These are phyloP conservation scores for Diutina ranongensis DNA, from an alignment of 1,139 yeast species.

Conservation along the genomic window DNA sequence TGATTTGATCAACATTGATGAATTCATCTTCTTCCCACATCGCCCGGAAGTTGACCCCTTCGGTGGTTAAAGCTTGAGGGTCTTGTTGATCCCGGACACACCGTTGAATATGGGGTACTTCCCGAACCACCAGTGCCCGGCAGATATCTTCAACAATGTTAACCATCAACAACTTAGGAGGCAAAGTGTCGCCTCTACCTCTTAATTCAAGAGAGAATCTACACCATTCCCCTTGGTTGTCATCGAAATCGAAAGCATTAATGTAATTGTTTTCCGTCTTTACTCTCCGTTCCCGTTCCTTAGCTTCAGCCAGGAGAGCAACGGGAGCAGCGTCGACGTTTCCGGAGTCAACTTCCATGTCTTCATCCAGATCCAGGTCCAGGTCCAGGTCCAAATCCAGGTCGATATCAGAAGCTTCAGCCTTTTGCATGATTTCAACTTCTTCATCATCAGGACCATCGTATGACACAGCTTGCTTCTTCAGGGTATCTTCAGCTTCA, in stretches of 20 bases:
- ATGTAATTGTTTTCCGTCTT: slow-evolving; percentile 62
- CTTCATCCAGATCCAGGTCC: slow-evolving; percentile 7
- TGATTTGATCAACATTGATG: slow-evolving; percentile 75
- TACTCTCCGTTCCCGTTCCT: slow-evolving; percentile 78
- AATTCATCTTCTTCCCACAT: slow-evolving; percentile 98
- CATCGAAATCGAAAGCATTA: slow-evolving; percentile 81
- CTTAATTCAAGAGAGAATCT: slow-evolving; percentile 76
- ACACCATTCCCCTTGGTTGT: slow-evolving; percentile 84
- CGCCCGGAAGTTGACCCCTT: slow-evolving; percentile 94
- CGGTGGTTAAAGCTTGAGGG: slow-evolving; percentile 72
- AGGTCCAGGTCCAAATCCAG: slow-evolving; percentile 11
- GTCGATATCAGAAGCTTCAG: slow-evolving; percentile 28
- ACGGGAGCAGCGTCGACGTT: slow-evolving; percentile 6
- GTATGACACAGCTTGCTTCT: slow-evolving; percentile 81
- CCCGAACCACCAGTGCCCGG: slow-evolving; percentile 84
- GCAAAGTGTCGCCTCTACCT: slow-evolving; percentile 53
- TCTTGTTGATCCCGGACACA: slow-evolving; percentile 78
- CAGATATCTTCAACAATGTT: slow-evolving; percentile 91
- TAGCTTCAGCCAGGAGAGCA: slow-evolving; percentile 46
- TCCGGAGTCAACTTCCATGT: slow-evolving; percentile 4
- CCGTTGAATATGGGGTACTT: slow-evolving; percentile 83
- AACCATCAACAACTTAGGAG: slow-evolving; percentile 82
- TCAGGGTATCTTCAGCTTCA: slow-evolving; percentile 56
- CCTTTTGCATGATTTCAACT: slow-evolving; percentile 73
- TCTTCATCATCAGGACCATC: slow-evolving; percentile 95